Percentiles rank a stretch among this genome's conserved stretches.
phyloP scores from a whole-genome alignment of 352 stramenopile species.

The Aphanomyces cochlioides region DNA sequence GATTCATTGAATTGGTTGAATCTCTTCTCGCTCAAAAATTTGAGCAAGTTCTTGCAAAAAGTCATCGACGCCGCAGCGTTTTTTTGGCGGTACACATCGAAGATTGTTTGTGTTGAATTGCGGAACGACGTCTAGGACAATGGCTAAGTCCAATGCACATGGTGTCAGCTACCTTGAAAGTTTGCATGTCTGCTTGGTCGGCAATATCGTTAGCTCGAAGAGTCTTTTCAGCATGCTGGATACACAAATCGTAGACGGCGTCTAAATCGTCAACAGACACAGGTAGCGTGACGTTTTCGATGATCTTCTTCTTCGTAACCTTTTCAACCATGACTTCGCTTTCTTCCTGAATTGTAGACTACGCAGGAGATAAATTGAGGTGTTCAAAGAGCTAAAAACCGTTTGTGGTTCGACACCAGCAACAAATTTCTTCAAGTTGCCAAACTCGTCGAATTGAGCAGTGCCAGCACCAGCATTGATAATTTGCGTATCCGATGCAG shows the following conservation, averaged over 20 bases:
- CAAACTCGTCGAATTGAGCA: constrained; percentile 58
- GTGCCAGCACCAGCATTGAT: constrained; percentile 22
- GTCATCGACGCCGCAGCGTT: constrained; percentile 80
- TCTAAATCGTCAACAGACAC: constrained; percentile 54
- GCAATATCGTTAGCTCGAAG: constrained; percentile 62
- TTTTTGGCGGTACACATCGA: constrained; percentile 61
- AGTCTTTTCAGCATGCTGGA: constrained; percentile 69
- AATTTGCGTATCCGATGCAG: constrained; percentile 24
- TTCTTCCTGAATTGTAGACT: no score
- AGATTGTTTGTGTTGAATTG: constrained; percentile 39
- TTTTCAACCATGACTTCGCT: constrained; percentile 23
- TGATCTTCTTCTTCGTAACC: constrained; percentile 4
- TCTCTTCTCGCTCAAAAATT: constrained; percentile 34
- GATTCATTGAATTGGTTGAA: constrained; percentile 18
- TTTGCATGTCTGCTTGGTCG: constrained; percentile 40
- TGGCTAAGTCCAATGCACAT: neutral
- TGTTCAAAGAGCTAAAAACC: no score
- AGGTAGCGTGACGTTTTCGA: constrained; percentile 62
- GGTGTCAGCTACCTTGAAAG: neutral
- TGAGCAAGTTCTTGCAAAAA: constrained; percentile 68
- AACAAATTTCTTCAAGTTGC: constrained; percentile 48
- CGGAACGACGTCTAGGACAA: constrained; percentile 71
- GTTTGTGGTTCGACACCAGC: neutral
- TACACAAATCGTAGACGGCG: constrained; percentile 63
- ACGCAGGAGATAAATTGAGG: no score